These are phyloP conservation scores for Teratosphaeria epicoccoides DNA, from an alignment of 2,329 filamentous ascomycete genomes.

Conservation along the genomic window DNA sequence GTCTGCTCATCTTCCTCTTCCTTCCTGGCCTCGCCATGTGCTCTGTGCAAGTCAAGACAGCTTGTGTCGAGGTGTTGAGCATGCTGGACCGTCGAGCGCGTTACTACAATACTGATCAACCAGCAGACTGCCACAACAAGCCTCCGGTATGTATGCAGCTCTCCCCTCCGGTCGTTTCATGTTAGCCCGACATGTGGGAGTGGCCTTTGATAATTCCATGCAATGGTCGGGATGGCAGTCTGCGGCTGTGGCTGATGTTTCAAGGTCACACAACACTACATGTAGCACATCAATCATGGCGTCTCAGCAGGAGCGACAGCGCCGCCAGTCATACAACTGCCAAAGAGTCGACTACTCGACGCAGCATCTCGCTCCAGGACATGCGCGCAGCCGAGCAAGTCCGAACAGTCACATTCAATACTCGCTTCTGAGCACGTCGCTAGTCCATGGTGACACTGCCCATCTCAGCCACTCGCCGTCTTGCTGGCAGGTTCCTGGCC, in stretches of 20 bases:
- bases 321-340: background rate
- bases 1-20: background rate
- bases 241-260: background rate
- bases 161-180: background rate
- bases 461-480: background rate
- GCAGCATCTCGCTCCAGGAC: background rate
- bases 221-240: background rate
- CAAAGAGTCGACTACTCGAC: background rate
- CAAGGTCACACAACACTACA: background rate
- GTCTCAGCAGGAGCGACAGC: background rate
- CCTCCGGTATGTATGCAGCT: background rate
- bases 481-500: background rate
- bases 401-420: background rate
- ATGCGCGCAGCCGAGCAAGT: background rate
- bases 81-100: background rate
- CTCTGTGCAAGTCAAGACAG: background rate
- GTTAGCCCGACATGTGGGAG: background rate
- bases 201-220: background rate
- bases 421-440: background rate
- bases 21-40: background rate
- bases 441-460: background rate
- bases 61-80: too few species aligned
- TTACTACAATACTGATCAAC: background rate
- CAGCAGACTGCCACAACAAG: background rate
- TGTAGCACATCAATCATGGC: background rate